Conservation (phyloP, 164 flowering plant genomes). For the Brasenia schreberi region DNA sequence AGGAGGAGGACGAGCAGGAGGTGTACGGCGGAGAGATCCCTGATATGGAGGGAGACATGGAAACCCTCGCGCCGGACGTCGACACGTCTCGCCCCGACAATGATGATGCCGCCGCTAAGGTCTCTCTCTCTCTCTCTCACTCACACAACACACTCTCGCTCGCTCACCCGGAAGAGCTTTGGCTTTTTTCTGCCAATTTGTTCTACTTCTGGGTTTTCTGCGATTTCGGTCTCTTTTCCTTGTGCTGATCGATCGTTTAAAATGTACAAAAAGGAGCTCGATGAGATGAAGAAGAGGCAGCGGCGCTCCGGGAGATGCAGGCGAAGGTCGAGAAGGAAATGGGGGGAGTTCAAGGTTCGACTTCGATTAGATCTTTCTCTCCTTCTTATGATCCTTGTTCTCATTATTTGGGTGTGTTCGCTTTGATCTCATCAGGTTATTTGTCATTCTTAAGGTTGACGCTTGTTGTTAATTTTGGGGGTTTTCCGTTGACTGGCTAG, state of each 20-base stretch:
- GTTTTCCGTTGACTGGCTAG: too few relatives aligned
- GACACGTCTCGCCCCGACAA: slow-evolving; percentile 21
- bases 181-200: neutral
- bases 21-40: slow-evolving; percentile 13
- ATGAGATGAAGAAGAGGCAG: slow-evolving; percentile 38
- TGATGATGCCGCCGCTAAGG: slow-evolving; percentile 13
- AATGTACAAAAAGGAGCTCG: slow-evolving; percentile 18
- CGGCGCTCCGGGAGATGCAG: slow-evolving; percentile 45
- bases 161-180: neutral
- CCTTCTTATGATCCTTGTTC: neutral
- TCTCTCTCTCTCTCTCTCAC: neutral
- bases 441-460: neutral
- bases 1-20: slow-evolving; percentile 9
- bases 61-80: slow-evolving; percentile 5
- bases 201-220: neutral
- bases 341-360: slow-evolving; percentile 29
- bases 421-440: neutral
- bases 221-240: neutral
- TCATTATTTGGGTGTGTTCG: neutral
- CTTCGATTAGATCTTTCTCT: neutral
- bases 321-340: slow-evolving; percentile 47
- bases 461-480: neutral
- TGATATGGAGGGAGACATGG: slow-evolving; percentile 10
- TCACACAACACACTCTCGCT: too few relatives aligned
- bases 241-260: neutral